Percentiles rank a stretch among this genome's conserved stretches.
These are phyloP conservation scores for Erodium maritimum DNA, from an alignment of 345 rosid genomes.

Conservation along the genomic window DNA sequence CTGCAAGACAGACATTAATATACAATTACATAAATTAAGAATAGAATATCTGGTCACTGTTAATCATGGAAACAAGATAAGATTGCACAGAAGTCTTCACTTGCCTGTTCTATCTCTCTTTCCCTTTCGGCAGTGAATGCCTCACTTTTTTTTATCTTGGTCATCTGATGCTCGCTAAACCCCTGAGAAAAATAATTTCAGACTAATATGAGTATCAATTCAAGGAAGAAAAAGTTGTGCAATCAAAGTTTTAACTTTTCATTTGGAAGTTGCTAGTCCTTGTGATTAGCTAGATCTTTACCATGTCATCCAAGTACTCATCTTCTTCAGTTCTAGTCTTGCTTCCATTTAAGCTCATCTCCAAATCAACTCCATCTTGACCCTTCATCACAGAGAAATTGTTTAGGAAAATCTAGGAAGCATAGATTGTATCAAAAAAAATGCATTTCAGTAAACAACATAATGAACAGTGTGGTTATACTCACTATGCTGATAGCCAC, in stretches of 20 bases:
- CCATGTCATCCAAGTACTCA: constrained; percentile 77
- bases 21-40: not conserved
- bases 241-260: no score
- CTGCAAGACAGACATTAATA: constrained; percentile 23
- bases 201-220: not conserved
- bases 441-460: no score
- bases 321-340: constrained; percentile 52
- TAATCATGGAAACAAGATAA: constrained; percentile 2
- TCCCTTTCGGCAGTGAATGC: constrained; percentile 79
- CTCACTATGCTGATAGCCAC: no score
- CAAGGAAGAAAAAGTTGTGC: no score
- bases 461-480: no score
- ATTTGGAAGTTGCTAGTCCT: no score
- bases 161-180: constrained; percentile 73
- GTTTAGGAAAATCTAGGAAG: no score
- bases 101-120: constrained; percentile 89
- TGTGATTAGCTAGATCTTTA: no score
- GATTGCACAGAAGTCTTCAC: constrained; percentile 8
- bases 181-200: constrained; percentile 21
- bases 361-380: constrained; percentile 76
- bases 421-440: no score
- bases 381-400: constrained; percentile 35
- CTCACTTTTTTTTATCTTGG: constrained; percentile 69
- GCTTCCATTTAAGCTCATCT: constrained; percentile 72
- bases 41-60: no score